These are phyloP conservation scores for Rhizopus stolonifer DNA, from an alignment of 371 early-diverging fungal genomes.

Conservation along the genomic window DNA sequence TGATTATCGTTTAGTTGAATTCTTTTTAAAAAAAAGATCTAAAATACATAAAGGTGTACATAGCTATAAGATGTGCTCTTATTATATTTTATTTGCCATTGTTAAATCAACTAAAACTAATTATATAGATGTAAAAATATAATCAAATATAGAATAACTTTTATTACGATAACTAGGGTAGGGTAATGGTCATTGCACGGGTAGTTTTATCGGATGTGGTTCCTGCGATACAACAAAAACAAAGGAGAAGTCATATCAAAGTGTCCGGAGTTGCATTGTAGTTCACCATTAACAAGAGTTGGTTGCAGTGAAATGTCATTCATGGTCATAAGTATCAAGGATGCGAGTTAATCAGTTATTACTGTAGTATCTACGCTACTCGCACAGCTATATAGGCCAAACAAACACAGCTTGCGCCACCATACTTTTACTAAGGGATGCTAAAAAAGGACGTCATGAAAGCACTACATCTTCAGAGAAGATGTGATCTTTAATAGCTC, in stretches of 20 bases:
- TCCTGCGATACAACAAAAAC: slow-evolving; percentile 9
- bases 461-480: too few species aligned
- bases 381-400: too few species aligned
- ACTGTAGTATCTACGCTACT: too few species aligned
- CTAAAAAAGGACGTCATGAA: too few species aligned
- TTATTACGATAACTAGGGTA: slow-evolving; percentile 12
- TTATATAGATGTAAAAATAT: slow-evolving; percentile 5
- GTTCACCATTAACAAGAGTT: slow-evolving; percentile 19
- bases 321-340: slow-evolving; percentile 12
- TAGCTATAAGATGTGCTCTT: not conserved
- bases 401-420: too few species aligned
- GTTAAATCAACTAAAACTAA: slow-evolving; percentile 3
- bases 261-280: slow-evolving; percentile 13
- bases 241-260: slow-evolving; percentile 19
- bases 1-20: too few species aligned
- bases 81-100: slow-evolving; percentile 5
- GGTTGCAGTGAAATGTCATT: slow-evolving; percentile 14
- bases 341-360: slow-evolving; percentile 10
- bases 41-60: slow-evolving; percentile 9
- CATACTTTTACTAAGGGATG: too few species aligned
- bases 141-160: slow-evolving; percentile 9
- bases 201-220: slow-evolving; percentile 9
- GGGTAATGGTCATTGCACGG: slow-evolving; percentile 11
- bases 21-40: slow-evolving; percentile 4
- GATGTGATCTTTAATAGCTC: too few species aligned